Base-by-base conservation (phyloP, 306 rosid genomes). In the Rosa lucieae region DNA sequence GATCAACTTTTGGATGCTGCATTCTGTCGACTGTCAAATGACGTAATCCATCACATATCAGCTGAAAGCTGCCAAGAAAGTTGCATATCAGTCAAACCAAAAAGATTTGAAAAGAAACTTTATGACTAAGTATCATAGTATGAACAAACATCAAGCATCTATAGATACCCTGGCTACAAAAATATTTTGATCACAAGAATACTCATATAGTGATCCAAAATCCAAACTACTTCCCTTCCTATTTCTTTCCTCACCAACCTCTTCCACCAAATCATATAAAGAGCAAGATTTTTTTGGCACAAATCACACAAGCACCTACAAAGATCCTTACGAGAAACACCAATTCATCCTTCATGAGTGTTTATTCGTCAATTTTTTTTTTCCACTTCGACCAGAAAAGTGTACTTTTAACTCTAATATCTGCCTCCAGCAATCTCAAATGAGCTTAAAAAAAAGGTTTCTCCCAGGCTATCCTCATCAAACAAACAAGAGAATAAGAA, bases 11-110 rank as follows among this genome's bases (percentile, higher is more conserved):
- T 21, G 92, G 82, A 79, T 90, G 53, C 76, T 78, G 35, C 84
- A 73, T 49, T 32, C 77, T 75, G 63, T 87, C 82, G 61, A 91
- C 79, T 2, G 94, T 92, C 89, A 84, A 76, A 46, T 73, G 85
- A 51, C 97, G 90, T 83, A 95, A 80, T 81, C 85, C 91, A 69
- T 90, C 82, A 59, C 94, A 80, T 86, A 93, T 89, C 71, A 85
- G 80, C 87, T 90, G 94, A 87, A 95, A 87, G 85, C 99, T 95
- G 90, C 85, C 76, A 85, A 70, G 21, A 81, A 80, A 63, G 66
- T 59, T 37, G 67, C 61, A 82, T 86, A 78, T 52, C 72, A 75
- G 53, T 82, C 66, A 74, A 49, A 65, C 29, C 15, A 23, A 56
- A 26, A 75, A 47, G 67, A 68, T 29, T 21, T 56, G 53, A 23